phyloP scores from a whole-genome alignment of 2,329 filamentous ascomycete species.

The Thermothelomyces thermophilus region DNA sequence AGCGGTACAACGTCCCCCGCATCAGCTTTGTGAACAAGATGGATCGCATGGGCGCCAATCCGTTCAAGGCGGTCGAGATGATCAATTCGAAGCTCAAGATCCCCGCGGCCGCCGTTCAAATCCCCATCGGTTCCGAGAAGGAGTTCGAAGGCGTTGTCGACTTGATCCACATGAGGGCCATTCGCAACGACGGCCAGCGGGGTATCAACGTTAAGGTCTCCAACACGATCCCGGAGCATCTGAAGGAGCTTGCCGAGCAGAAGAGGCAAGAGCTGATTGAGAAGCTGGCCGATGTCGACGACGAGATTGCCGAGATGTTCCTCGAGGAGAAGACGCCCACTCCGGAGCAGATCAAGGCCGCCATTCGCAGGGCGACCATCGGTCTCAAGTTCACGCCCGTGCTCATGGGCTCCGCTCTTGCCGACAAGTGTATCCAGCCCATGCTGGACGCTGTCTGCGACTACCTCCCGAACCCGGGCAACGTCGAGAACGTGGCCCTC shows the following conservation, averaged over 20 bases:
- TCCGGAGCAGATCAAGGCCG: constrained; percentile 77
- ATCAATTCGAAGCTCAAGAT: constrained; percentile 96
- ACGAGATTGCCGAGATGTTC: constrained; percentile 94
- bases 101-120: constrained; percentile 84
- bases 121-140: constrained; percentile 89
- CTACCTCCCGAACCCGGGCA: constrained; percentile 84
- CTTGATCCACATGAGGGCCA: constrained; percentile 81
- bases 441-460: constrained; percentile 95
- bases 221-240: constrained; percentile 75
- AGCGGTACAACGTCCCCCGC: constrained; percentile 91
- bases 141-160: constrained; percentile 90
- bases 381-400: constrained; percentile 86
- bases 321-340: constrained; percentile 79
- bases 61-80: constrained; percentile 94
- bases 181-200: constrained; percentile 82
- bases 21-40: constrained; percentile 99
- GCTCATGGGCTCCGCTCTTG: constrained; percentile 91
- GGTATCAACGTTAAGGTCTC: constrained; percentile 71
- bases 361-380: constrained; percentile 88
- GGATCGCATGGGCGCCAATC: constrained; percentile 97
- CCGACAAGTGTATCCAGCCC: constrained; percentile 89
- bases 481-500: constrained; percentile 84
- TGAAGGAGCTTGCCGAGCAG: constrained; percentile 70
- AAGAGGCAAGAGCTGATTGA: constrained; percentile 83
- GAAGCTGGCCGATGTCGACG: constrained; percentile 93